Evolutionary conservation across 306 rosid species (phyloP), one percentile per base, ranked within the genome.

Genomic region (Ceratonia siliqua): DNA sequence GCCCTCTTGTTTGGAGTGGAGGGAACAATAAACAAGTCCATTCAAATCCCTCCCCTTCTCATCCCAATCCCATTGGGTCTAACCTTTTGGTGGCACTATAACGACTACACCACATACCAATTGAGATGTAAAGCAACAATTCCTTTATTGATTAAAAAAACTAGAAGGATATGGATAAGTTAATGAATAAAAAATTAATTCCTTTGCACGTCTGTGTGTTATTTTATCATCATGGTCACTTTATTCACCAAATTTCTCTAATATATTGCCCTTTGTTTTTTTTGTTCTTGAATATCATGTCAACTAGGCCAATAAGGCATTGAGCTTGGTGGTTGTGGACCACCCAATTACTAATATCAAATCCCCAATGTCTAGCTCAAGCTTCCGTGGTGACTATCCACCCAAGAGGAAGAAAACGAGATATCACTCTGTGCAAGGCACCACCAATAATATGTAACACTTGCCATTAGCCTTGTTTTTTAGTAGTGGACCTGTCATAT

Each of bases 21-120:
- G 98, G 98, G 96, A 91, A 93, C 98, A 86, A 86, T 91, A 38
- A 76, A 84, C 82, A 74, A 84, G 85, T 78, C 85, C 79, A 85
- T 87, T 82, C 83, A 72, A 82, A 63, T 82, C 78, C 45, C 35
- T 68, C 25, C 35, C 61, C 78, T 27, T 41, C 67, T 58, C 59
- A 67, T 73, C 67, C 78, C 82, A 76, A 75, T 81, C 85, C 87
- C 87, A 83, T 85, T 84, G 86, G 87, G 84, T 89, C 87, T 89
- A 57, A 79, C 59, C 89, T 87, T 89, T 89, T 83, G 74, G 80
- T 68, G 79, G 89, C 94, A 88, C 90, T 77, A 66, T 67, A 75
- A 81, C 86, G 48, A 53, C 74, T 54, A 20, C 81, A 76, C 75
- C 78, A 52, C 54, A 33, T 81, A 70, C 78, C 76, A 30, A 17